These are phyloP conservation scores for Phytophthora chlamydospora DNA, from an alignment of 352 stramenopile species.

Conservation along the genomic window DNA sequence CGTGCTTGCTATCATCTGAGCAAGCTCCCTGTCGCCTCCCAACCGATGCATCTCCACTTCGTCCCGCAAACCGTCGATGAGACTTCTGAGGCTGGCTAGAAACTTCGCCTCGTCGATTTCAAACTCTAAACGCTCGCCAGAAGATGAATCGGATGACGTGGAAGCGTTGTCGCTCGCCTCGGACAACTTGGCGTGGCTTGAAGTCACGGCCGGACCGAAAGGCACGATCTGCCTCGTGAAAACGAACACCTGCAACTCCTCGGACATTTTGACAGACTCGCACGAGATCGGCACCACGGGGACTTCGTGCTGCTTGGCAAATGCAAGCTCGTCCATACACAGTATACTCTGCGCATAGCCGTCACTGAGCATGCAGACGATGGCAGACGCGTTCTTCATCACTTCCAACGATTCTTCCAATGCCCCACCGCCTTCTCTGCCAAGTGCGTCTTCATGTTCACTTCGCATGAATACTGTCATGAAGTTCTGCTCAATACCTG, in stretches of 20 bases:
- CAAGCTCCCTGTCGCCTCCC: slow-evolving; percentile 32
- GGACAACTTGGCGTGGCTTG: slow-evolving; percentile 39
- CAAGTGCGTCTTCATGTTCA: slow-evolving; percentile 38
- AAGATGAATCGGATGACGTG: slow-evolving; percentile 23
- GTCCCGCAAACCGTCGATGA: slow-evolving; percentile 78
- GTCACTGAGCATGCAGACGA: slow-evolving; percentile 76
- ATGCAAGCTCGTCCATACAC: slow-evolving; percentile 84
- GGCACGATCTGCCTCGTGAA: slow-evolving; percentile 84
- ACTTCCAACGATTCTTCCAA: slow-evolving; percentile 49
- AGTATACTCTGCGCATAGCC: slow-evolving; percentile 65
- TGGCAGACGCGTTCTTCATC: slow-evolving; percentile 68
- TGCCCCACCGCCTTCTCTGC: slow-evolving; percentile 28
- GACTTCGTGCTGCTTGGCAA: slow-evolving; percentile 72
- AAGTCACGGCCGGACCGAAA: slow-evolving; percentile 64
- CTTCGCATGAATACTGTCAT: slow-evolving; percentile 80
- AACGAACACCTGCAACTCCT: slow-evolving; percentile 79
- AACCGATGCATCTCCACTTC: slow-evolving; percentile 76
- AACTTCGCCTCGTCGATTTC: slow-evolving; percentile 75
- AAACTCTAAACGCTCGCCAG: slow-evolving; percentile 44
- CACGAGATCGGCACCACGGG: slow-evolving; percentile 77
- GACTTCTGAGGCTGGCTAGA: slow-evolving; percentile 58
- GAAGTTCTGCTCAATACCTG: slow-evolving; percentile 73
- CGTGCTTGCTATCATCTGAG: slow-evolving; percentile 14
- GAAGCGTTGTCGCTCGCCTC: slow-evolving; percentile 22
- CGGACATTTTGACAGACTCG: slow-evolving; percentile 60